These are phyloP conservation scores for Entophlyctis luteolus DNA, from an alignment of 192 early-diverging fungal genomes.

Conservation along the genomic window DNA sequence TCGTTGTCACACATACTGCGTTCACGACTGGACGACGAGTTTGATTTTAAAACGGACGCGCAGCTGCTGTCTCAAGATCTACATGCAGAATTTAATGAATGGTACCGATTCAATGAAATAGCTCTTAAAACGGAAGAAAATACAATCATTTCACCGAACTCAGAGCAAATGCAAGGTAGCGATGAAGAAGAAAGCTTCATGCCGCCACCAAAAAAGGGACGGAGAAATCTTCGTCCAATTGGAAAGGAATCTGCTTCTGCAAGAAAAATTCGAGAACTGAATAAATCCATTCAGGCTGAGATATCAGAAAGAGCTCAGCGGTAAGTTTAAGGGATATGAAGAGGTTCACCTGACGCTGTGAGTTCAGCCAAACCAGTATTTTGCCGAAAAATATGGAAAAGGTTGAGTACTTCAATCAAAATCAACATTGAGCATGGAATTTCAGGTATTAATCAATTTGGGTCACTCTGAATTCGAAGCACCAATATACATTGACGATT, in stretches of 20 bases:
- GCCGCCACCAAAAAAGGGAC: no score
- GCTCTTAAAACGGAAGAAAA: no score
- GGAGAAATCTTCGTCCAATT: neutral
- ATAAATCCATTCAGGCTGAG: neutral
- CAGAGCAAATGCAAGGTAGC: no score
- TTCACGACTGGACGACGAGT: neutral
- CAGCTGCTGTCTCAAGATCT: neutral
- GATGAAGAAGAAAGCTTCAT: no score
- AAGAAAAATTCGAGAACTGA: neutral
- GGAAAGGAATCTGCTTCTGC: neutral
- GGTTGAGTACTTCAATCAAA: neutral
- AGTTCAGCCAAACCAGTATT: no score
- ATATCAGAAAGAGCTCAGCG: neutral
- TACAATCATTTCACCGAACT: no score
- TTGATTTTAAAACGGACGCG: neutral
- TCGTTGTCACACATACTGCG: neutral
- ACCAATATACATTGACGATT: constrained; percentile 52
- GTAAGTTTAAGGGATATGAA: no score
- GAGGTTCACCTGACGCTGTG: no score
- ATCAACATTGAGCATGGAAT: no score
- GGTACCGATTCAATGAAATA: no score
- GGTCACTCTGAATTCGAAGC: constrained; percentile 58
- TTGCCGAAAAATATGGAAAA: constrained; percentile 1
- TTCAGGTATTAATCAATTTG: constrained; percentile 55
- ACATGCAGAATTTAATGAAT: neutral